Base-by-base conservation (phyloP, 306 rosid genomes). In the Castanea mollissima region DNA sequence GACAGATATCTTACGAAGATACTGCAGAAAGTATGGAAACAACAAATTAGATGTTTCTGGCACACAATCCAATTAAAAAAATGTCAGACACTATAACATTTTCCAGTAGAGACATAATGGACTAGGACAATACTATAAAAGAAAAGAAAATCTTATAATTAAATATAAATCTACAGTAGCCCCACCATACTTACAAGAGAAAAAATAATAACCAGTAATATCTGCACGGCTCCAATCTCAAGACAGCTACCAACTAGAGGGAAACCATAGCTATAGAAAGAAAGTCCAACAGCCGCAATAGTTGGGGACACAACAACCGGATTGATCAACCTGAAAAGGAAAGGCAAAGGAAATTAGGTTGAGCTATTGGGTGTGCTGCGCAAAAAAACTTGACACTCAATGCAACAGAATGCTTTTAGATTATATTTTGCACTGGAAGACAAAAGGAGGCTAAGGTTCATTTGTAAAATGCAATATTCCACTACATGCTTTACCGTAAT, bases 251-350 rank as follows among this genome's bases (percentile, higher is more conserved):
- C 98, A 51, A 93, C 94, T 78, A 87, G 77, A 55, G 99, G 97
- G 83, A 96, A 90, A 79, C 99, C 99, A 79, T 93, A 96, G 83
- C 94, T 90, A 81, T 83, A 96, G 85, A 96, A 96, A 21, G 99
- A 93, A 89, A 96, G 97, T 81, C 99, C 99, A 83, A 96, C 98
- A 31, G 99, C 99, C 75, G 99, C 99, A 90, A 96, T 89, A 60
- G 99, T 96, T 52, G 99, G 99, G 78, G 99, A 70, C 83, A 96
- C 93, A 67, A 96, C 96, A 76, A 96, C 99, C 31, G 99, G 99
- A 88, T 96, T 92, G 89, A 96, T 90, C 83, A 93, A 83, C 91
- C 99, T 96, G 93, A 70, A 85, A 83, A 69, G 79, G 31, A 78
- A 75, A 67, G 79, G 60, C 23, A 75, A 82, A 80, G 20, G 60